These are phyloP conservation scores for Penicillium maclennaniae DNA, from an alignment of 495 filamentous ascomycete genomes.

Conservation along the genomic window DNA sequence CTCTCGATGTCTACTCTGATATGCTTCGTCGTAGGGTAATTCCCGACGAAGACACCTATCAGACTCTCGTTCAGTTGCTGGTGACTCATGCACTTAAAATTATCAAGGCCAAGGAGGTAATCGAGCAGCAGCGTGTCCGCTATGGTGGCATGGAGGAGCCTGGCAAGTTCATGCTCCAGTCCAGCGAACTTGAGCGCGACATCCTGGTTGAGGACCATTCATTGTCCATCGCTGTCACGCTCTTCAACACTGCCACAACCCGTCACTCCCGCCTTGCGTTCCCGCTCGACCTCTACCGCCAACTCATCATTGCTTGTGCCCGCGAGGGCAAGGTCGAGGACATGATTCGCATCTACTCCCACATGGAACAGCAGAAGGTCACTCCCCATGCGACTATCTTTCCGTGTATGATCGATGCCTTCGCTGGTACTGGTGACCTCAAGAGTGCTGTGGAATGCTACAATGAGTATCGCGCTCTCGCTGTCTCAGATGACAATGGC, in stretches of 20 bases:
- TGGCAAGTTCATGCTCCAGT: constrained; percentile 85
- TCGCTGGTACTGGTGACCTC: constrained; percentile 74
- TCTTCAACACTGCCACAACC: constrained; percentile 71
- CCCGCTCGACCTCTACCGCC: constrained; percentile 71
- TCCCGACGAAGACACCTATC: constrained; percentile 81
- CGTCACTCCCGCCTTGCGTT: constrained; percentile 51
- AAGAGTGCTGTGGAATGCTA: constrained; percentile 91
- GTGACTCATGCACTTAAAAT: constrained; percentile 74
- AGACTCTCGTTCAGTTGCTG: constrained; percentile 76
- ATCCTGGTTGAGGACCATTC: constrained; percentile 84
- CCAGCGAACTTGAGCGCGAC: constrained; percentile 75
- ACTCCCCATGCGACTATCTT: constrained; percentile 76
- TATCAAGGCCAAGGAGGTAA: constrained; percentile 57
- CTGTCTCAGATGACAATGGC: constrained; percentile 74
- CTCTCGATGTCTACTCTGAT: constrained; percentile 90
- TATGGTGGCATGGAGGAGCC: constrained; percentile 84
- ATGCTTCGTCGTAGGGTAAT: constrained; percentile 84
- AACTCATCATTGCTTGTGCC: constrained; percentile 81
- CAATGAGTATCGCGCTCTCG: constrained; percentile 84
- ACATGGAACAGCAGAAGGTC: constrained; percentile 77
- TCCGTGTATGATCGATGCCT: constrained; percentile 87
- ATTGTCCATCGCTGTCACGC: constrained; percentile 72
- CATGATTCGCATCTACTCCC: constrained; percentile 83
- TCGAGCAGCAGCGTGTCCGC: constrained; percentile 72
- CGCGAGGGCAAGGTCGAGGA: constrained; percentile 70